These are phyloP conservation scores for Geotrichum cucujoidarum DNA, from an alignment of 1,139 yeast species.

Conservation along the genomic window DNA sequence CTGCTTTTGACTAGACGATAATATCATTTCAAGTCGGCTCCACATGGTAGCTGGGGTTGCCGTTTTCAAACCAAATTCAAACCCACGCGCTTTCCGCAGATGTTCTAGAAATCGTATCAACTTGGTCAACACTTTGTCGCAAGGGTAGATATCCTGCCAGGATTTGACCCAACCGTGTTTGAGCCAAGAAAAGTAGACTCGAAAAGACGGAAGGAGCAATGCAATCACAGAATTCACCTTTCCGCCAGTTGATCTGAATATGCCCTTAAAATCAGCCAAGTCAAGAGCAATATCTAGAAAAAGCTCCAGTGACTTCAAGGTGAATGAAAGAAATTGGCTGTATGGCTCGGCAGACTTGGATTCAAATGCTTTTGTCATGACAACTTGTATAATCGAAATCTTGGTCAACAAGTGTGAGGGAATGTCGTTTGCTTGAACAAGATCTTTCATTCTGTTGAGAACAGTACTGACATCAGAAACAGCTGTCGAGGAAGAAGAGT, in stretches of 20 bases:
- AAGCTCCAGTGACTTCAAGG: background rate
- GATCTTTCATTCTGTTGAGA: no score
- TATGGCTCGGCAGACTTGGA: no score
- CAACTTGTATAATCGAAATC: no score
- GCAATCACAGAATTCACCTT: slow-evolving; percentile 1
- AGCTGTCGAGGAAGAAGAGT: no score
- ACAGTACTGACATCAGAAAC: no score
- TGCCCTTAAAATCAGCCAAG: no score
- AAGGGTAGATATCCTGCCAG: background rate
- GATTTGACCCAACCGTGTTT: slow-evolving; percentile 10
- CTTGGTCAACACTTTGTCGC: background rate
- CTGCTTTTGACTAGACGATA: slow-evolving; percentile 3
- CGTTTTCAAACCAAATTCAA: slow-evolving; percentile 18
- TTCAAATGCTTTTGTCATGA: no score
- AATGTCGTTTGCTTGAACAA: no score
- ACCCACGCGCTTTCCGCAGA: slow-evolving; percentile 11
- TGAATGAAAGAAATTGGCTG: no score
- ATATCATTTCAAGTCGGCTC: slow-evolving; percentile 13
- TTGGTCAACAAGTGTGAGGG: no score
- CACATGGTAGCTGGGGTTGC: slow-evolving; percentile 16
- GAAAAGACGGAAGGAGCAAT: slow-evolving; percentile 8
- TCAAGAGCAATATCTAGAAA: background rate
- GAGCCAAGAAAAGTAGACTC: slow-evolving; percentile 18
- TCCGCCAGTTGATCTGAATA: no score
- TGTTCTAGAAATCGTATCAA: slow-evolving; percentile 8